Evolutionary conservation across 345 rosid genomes (phyloP).

Genomic region (Isatis tinctoria): DNA sequence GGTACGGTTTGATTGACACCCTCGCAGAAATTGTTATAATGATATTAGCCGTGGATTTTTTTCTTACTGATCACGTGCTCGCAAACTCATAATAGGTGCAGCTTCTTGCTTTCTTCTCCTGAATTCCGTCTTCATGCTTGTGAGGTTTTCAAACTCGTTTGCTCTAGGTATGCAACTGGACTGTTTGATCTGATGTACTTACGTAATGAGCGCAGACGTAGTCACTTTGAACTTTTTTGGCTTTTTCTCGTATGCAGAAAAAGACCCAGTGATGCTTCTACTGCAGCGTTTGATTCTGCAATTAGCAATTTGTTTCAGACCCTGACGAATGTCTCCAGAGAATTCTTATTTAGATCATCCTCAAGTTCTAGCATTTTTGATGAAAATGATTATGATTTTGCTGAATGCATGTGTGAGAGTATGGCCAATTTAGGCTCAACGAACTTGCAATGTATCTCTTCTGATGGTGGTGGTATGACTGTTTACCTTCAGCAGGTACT

Average conservation of each 20-base stretch:
- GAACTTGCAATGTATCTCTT: slow-evolving; percentile 68
- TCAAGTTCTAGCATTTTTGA: slow-evolving; percentile 44
- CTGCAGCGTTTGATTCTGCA: slow-evolving; percentile 72
- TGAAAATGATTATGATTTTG: slow-evolving; percentile 76
- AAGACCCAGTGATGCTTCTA: slow-evolving; percentile 67
- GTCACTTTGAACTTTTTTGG: not conserved
- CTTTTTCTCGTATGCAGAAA: slow-evolving; percentile 47
- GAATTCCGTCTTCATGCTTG: slow-evolving; percentile 93
- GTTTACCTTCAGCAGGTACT: slow-evolving; percentile 79
- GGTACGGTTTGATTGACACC: slow-evolving; percentile 42
- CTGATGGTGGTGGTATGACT: slow-evolving; percentile 43
- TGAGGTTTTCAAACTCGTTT: slow-evolving; percentile 86
- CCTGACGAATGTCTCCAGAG: slow-evolving; percentile 66
- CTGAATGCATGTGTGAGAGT: slow-evolving; percentile 80
- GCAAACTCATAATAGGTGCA: slow-evolving; percentile 49
- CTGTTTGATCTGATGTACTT: not conserved
- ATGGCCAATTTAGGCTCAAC: slow-evolving; percentile 77
- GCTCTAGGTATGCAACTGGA: slow-evolving; percentile 53
- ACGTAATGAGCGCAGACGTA: not conserved
- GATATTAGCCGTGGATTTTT: not conserved
- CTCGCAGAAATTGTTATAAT: not conserved
- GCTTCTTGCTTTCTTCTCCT: slow-evolving; percentile 70
- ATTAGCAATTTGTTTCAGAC: slow-evolving; percentile 65
- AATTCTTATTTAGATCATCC: slow-evolving; percentile 57
- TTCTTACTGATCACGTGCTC: slow-evolving; percentile 3